Evolutionary conservation across 768 basidiomycete genomes (phyloP).

Genomic region (Antrodiella citrinella): DNA sequence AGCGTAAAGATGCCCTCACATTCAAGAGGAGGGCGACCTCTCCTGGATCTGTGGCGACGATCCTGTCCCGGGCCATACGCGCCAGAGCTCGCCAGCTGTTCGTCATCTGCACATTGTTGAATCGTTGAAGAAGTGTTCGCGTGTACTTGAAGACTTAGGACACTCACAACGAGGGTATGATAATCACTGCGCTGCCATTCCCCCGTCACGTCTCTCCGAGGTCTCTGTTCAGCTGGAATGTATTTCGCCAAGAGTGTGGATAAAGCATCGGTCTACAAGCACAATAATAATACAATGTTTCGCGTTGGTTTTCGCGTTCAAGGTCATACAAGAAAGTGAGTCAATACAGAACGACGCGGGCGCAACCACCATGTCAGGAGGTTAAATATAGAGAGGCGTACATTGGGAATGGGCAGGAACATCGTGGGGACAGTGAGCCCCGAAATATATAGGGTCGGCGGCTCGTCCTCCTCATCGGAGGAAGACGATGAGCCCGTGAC

Average conservation of each 20-base stretch:
- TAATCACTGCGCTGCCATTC: conserved; percentile 69
- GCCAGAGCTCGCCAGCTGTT: conserved; percentile 84
- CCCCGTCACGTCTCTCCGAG: conserved; percentile 63
- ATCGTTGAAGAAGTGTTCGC: conserved; percentile 1
- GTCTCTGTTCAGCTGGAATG: conserved; percentile 70
- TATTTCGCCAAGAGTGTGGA: conserved; percentile 78
- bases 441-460: conserved; percentile 57
- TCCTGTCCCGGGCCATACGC: conserved; percentile 74
- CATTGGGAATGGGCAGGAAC: conserved; percentile 87
- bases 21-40: conserved; percentile 57
- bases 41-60: conserved; percentile 63
- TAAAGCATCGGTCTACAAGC: conserved; percentile 68
- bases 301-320: not conserved
- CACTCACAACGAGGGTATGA: conserved; percentile 72
- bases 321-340: conserved; percentile 2
- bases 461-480: conserved; percentile 40
- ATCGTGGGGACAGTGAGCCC: conserved; percentile 65
- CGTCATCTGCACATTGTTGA: conserved; percentile 49
- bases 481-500: not conserved
- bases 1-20: conserved; percentile 45
- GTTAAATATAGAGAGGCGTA: conserved; percentile 47
- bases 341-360: conserved; percentile 28
- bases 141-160: not conserved
- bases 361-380: conserved; percentile 48
- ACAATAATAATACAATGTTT: conserved; percentile 12